Percentiles rank a stretch among this genome's conserved stretches.
These are phyloP conservation scores for Microascus cirrosus DNA, from an alignment of 2,329 filamentous ascomycete genomes.

Conservation along the genomic window DNA sequence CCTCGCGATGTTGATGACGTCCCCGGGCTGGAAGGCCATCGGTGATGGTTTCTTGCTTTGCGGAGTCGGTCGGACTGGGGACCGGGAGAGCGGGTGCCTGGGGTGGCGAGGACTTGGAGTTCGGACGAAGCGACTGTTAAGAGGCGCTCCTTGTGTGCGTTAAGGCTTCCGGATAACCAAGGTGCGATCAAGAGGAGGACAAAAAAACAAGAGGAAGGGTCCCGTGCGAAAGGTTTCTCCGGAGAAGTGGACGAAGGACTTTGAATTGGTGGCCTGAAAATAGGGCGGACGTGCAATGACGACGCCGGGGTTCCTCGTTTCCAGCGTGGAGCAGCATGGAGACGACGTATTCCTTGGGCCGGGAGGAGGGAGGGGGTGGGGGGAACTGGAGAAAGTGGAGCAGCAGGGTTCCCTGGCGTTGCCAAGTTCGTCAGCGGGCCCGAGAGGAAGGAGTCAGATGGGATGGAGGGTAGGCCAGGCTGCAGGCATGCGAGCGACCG, in stretches of 20 bases:
- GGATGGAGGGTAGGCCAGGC: too few species aligned
- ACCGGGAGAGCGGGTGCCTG: neutral
- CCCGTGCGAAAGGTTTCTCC: neutral
- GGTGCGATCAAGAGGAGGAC: too few species aligned
- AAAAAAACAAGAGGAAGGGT: neutral
- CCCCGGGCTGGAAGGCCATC: conserved; percentile 11
- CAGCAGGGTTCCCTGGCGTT: too few species aligned
- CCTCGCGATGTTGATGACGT: conserved; percentile 18
- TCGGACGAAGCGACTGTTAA: neutral
- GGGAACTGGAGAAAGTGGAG: too few species aligned
- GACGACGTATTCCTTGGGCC: too few species aligned
- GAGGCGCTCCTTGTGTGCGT: too few species aligned
- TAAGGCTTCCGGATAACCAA: too few species aligned
- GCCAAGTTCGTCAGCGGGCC: too few species aligned
- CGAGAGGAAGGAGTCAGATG: too few species aligned
- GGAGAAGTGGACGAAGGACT: neutral
- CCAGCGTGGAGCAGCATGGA: too few species aligned
- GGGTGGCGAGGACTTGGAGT: neutral
- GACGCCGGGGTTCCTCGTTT: neutral
- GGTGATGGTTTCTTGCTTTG: neutral
- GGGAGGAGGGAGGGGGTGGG: too few species aligned
- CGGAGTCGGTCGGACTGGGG: neutral
- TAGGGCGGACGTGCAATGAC: neutral
- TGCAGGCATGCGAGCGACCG: too few species aligned
- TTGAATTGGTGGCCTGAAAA: neutral